Conservation (phyloP, 805 yeast species). For the Yamadazyma phyllophila region DNA sequence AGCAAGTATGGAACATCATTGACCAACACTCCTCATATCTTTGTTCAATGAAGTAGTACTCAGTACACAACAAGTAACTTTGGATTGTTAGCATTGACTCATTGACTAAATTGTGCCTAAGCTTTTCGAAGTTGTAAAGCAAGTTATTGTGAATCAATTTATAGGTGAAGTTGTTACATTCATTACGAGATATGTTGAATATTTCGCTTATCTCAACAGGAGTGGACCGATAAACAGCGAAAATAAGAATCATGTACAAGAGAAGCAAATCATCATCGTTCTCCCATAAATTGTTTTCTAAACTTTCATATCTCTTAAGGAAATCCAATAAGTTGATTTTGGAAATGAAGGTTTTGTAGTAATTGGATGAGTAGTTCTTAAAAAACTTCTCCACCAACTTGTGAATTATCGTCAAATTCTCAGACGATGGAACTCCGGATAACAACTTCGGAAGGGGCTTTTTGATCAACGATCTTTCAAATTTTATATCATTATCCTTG, state of each 20-base stretch:
- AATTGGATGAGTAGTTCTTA: conserved; percentile 27
- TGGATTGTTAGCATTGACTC: conserved; percentile 50
- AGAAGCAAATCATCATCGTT: conserved; percentile 49
- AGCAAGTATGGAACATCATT: conserved; percentile 47
- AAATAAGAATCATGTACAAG: conserved; percentile 43
- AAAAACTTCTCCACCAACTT: conserved; percentile 43
- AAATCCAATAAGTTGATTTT: conserved; percentile 33
- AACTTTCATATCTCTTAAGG: conserved; percentile 31
- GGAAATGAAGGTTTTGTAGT: conserved; percentile 41
- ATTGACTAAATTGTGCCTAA: conserved; percentile 45
- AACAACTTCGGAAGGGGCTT: conserved; percentile 28
- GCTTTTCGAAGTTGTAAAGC: conserved; percentile 41
- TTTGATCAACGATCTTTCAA: conserved; percentile 23
- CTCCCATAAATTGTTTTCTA: conserved; percentile 41
- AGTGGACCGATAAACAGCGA: conserved; percentile 36
- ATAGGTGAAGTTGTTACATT: conserved; percentile 10
- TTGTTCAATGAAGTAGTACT: conserved; percentile 48
- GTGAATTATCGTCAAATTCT: conserved; percentile 32
- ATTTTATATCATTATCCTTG: conserved; percentile 8
- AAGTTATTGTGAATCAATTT: conserved; percentile 15
- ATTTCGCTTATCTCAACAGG: conserved; percentile 23
- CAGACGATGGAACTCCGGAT: conserved; percentile 5
- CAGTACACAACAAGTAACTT: conserved; percentile 50
- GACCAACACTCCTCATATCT: conserved; percentile 54
- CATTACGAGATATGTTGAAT: conserved; percentile 7